A percentile compares a stretch with the other conserved stretches of the same genome.
Evolutionary conservation across 2,329 filamentous ascomycete genomes (phyloP).

Genomic region (Xylariomycetidae sp.): DNA sequence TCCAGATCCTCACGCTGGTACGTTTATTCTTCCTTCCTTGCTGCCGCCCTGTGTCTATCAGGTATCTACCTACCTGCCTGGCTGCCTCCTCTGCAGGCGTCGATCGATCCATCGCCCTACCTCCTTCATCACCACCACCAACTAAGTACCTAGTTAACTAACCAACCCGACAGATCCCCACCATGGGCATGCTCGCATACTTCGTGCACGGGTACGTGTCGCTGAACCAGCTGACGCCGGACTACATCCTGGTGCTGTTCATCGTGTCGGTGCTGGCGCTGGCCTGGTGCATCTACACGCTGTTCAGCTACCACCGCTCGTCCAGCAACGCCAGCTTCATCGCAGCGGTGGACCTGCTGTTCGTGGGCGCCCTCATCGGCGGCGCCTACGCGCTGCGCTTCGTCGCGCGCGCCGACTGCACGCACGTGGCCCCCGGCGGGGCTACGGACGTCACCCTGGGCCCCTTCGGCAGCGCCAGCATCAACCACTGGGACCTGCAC

Average conservation of each 20-base stretch:
- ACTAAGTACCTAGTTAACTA: too few species aligned
- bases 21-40: too few species aligned
- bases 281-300: constrained; percentile 58
- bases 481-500: constrained; percentile 44
- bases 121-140: too few species aligned
- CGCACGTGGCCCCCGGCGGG: constrained; percentile 43
- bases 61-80: too few species aligned
- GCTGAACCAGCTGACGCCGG: constrained; percentile 52
- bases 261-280: constrained; percentile 58
- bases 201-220: constrained; percentile 56
- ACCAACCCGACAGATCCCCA: constrained; percentile 46
- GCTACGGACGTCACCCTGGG: constrained; percentile 55
- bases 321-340: constrained; percentile 56
- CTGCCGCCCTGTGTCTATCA: too few species aligned
- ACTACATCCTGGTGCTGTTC: constrained; percentile 60
- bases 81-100: too few species aligned
- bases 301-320: constrained; percentile 61
- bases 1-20: constrained; percentile 59
- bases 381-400: constrained; percentile 54
- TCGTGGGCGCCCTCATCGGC: constrained; percentile 59
- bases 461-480: constrained; percentile 45
- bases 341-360: constrained; percentile 51
- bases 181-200: constrained; percentile 61
- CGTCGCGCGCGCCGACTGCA: constrained; percentile 62
- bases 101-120: too few species aligned